phyloP scores from a whole-genome alignment of 2,329 filamentous ascomycete genomes.

The Hymenoscyphus repandus region DNA sequence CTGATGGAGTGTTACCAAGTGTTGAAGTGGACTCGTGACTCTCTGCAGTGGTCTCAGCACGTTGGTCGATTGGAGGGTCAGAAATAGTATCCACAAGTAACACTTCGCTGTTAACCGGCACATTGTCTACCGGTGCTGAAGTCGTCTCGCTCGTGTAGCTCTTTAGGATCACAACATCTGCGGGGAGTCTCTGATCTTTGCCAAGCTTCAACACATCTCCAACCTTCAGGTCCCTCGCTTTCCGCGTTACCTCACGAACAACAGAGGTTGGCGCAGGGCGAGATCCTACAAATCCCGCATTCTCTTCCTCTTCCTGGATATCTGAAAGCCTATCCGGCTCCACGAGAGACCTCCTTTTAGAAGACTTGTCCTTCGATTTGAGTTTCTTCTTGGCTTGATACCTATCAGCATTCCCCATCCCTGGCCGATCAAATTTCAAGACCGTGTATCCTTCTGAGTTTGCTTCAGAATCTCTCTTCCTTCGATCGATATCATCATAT shows the following conservation, averaged over 20 bases:
- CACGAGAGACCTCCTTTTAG: conserved; percentile 31
- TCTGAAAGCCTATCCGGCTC: conserved; percentile 50
- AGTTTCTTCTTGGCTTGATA: conserved; percentile 38
- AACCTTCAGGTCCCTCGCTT: conserved; percentile 83
- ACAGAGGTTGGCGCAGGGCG: conserved; percentile 41
- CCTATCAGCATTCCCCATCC: conserved; percentile 29
- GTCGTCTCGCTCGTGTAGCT: conserved; percentile 59
- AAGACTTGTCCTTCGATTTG: conserved; percentile 41
- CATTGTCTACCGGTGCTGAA: conserved; percentile 18
- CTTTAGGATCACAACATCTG: conserved; percentile 89
- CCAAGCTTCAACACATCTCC: conserved; percentile 90
- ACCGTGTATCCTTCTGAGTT: conserved; percentile 88
- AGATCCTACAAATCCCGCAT: conserved; percentile 39
- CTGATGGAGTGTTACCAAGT: conserved; percentile 24
- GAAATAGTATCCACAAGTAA: conserved; percentile 29
- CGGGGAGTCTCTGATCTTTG: conserved; percentile 89
- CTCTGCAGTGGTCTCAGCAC: conserved; percentile 16
- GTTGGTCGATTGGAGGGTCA: conserved; percentile 26
- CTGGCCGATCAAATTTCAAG: conserved; percentile 62
- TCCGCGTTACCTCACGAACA: conserved; percentile 66
- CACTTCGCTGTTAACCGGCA: conserved; percentile 11
- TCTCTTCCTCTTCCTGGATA: conserved; percentile 65
- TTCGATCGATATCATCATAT: conserved; percentile 81
- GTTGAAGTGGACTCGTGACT: conserved; percentile 22
- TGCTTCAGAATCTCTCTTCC: conserved; percentile 84